Conservation (phyloP, 225 moss, liverwort and hornwort species). For the Takakia lepidozioides region DNA sequence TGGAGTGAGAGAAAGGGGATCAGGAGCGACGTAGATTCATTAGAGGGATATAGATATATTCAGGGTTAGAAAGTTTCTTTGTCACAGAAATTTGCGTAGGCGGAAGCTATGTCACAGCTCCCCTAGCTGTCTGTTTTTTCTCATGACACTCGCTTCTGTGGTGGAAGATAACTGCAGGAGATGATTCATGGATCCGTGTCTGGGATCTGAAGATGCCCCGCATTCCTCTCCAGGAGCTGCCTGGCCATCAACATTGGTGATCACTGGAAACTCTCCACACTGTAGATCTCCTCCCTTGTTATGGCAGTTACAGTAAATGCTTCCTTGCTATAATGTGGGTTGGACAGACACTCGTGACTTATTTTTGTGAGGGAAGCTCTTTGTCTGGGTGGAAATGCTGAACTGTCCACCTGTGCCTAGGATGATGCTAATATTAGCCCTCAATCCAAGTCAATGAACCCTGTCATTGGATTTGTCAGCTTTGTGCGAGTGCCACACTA, state of each 20-base stretch:
- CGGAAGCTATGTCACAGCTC: too few relatives aligned
- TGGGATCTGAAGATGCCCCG: conserved; percentile 89
- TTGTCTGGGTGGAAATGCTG: background rate
- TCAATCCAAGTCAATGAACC: too few relatives aligned
- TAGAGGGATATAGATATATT: too few relatives aligned
- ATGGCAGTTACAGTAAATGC: background rate
- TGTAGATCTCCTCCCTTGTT: background rate
- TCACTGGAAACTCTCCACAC: background rate
- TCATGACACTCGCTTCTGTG: background rate
- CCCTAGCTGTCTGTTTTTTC: background rate
- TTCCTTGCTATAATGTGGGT: background rate
- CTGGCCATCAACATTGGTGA: conserved; percentile 93
- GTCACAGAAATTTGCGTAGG: too few relatives aligned
- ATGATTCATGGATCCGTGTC: conserved; percentile 76
- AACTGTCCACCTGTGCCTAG: background rate
- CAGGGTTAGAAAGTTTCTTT: too few relatives aligned
- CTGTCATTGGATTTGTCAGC: too few relatives aligned
- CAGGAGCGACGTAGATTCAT: too few relatives aligned
- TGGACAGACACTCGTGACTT: too few relatives aligned
- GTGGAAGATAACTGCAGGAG: conserved; percentile 63
- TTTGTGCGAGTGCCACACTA: too few relatives aligned
- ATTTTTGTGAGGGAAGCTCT: too few relatives aligned
- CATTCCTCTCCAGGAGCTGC: conserved; percentile 49
- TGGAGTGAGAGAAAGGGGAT: too few relatives aligned
- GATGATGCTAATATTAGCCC: too few relatives aligned